Base-by-base conservation (phyloP, 768 basidiomycete genomes). In the Cubamyces sp. region DNA sequence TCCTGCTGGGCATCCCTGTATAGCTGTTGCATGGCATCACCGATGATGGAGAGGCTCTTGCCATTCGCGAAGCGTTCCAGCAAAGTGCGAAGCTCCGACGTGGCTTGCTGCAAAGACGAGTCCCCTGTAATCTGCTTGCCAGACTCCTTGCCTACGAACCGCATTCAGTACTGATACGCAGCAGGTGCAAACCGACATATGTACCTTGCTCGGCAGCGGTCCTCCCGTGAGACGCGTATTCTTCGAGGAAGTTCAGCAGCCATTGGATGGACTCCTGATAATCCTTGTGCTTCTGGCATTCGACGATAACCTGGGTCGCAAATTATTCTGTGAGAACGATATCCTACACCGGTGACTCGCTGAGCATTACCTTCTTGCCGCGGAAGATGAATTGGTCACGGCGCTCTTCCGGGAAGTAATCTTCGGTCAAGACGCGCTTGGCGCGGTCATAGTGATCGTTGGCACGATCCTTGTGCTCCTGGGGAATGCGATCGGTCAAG, bases 371-470 rank as follows among this genome's bases (percentile, higher is more conserved):
- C 86, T 97, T 98, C 82, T 98, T 98, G 6, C 86, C 83, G 14
- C 96, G 85, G 79, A 89, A 96, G 70, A 98, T 91, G 75, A 94
- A 97, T 70, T 93, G 93, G 56, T 96, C 93, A 23, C 93, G 84
- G 21, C 96, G 81, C 74, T 95, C 95, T 67, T 90, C 81, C 0
- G 96, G 95, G 81, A 97, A 95, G 67, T 89, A 90, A 41, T 96
- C 91, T 51, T 95, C 92, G 16, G 77, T 75, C 54, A 97, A 67
- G 74, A 92, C 90, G 34, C 87, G 79, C 70, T 84, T 85, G 25
- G 85, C 81, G 16, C 82, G 81, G 48, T 90, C 82, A 46, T 79
- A 52, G 14, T 87, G 78, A 7, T 88, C 83, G 37, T 79, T 73
- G 0, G 78, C 82, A 14, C 70, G 75, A 11, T 87, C 84, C 62